Evolutionary conservation across 352 stramenopile genomes (phyloP).

Genomic region (Globisporangium orthogonon): DNA sequence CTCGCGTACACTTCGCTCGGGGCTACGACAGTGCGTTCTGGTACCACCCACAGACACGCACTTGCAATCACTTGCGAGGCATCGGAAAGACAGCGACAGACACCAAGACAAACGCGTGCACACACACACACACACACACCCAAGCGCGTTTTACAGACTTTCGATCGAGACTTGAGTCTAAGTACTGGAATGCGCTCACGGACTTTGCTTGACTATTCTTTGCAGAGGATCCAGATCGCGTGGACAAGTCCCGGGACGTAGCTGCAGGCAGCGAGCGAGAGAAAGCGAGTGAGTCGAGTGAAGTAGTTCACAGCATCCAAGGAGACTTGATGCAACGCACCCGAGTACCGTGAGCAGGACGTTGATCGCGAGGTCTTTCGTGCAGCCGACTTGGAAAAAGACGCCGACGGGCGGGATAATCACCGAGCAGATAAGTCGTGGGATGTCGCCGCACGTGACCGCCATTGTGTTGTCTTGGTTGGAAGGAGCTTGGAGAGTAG

Average conservation of each 20-base stretch:
- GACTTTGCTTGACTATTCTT: slow-evolving; percentile 25
- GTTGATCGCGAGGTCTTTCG: slow-evolving; percentile 49
- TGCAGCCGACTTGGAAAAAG: slow-evolving; percentile 35
- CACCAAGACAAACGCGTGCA: background rate
- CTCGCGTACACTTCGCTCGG: background rate
- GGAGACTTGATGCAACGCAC: background rate
- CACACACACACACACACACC: background rate
- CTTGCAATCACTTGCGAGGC: background rate
- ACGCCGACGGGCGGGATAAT: slow-evolving; percentile 44
- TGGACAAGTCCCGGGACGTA: slow-evolving; percentile 74
- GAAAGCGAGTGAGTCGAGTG: background rate
- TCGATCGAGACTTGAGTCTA: background rate
- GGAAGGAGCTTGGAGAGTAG: background rate
- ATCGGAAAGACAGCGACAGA: background rate
- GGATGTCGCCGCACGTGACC: slow-evolving; percentile 64
- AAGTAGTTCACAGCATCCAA: background rate
- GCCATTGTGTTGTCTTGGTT: slow-evolving; percentile 22
- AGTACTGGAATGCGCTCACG: no score
- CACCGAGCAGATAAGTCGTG: slow-evolving; percentile 58
- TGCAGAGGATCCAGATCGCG: slow-evolving; percentile 68
- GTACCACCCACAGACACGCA: background rate
- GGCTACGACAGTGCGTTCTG: no score
- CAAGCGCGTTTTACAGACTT: background rate
- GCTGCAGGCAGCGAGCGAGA: slow-evolving; percentile 11
- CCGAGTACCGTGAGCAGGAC: slow-evolving; percentile 38